phyloP scores from a whole-genome alignment of 352 stramenopile species.

The Poterioochromonas sp. region DNA sequence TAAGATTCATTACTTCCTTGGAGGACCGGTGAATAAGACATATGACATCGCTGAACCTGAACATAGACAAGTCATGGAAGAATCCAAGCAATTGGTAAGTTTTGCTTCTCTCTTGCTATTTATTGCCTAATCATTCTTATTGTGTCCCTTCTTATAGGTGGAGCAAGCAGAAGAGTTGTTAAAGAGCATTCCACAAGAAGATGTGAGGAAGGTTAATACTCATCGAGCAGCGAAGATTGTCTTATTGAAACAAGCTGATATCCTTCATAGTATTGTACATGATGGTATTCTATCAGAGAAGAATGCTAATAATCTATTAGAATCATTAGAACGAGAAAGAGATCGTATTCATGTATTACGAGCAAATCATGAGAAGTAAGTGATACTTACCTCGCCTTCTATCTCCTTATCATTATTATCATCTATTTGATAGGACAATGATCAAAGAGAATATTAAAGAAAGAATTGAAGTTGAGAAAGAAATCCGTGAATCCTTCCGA shows the following conservation, averaged over 20 bases:
- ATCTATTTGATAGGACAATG: background rate
- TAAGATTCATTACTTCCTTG: conserved; percentile 21
- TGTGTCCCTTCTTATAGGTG: too few species aligned
- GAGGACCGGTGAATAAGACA: background rate
- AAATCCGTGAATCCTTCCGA: background rate
- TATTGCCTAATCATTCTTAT: too few species aligned
- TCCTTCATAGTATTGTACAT: background rate
- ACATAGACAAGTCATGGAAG: background rate
- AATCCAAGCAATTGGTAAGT: background rate
- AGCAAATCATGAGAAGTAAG: background rate
- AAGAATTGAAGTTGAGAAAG: background rate
- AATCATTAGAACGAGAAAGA: background rate
- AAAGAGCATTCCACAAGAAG: background rate
- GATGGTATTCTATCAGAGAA: background rate
- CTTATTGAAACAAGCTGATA: background rate
- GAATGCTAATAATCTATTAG: background rate
- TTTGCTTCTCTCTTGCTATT: too few species aligned
- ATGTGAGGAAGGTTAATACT: background rate
- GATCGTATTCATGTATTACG: background rate
- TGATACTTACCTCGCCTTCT: background rate
- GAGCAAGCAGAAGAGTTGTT: background rate
- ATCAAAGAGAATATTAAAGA: background rate
- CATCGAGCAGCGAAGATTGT: background rate
- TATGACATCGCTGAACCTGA: background rate
- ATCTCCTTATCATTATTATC: background rate